Evolutionary conservation across 768 basidiomycete genomes (phyloP), one percentile per base, ranked within the genome.

Genomic region (Serendipita sp.): DNA sequence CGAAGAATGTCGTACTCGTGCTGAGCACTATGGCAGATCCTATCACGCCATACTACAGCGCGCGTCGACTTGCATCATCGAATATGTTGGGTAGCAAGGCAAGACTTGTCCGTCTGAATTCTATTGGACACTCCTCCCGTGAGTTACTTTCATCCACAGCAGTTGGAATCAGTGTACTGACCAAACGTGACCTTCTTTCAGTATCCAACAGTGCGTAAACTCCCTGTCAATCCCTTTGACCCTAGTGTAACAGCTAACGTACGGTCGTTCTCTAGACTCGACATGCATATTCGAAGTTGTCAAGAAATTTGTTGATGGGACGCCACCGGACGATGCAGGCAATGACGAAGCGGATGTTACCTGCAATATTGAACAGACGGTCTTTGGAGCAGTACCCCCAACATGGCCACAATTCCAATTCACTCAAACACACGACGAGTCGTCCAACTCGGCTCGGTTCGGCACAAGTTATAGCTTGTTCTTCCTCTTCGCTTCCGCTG

Each of bases 11-110:
- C 32, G 56, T 60, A 28, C 34, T 60, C 24, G 56, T 60, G 1
- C 16, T 60, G 16, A 35, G 56, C 24, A 60, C 16, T 10, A 37
- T n/a, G 18, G 56, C 24, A 8, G 56, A 60, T 37, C 56, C 35
- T 11, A 60, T 60, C 35, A 60, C 56, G 56, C 56, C 56, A 11
- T 60, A 28, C 32, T n/a, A 60, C 24, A 60, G 56, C 35, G 56
- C 56, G 28, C 56, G 35, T 4, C 16, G 24, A 4, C 35, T 60
- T 10, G 34, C 24, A 8, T 60, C 56, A 4, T 32, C 24, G 18
- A n/a, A 24, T n/a, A 8, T 30, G 4, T 35, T 60, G 24, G 56
- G 56, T 10, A 28, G 16, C 16, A 24, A 60, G n/a, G 56, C 56
- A 35, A 24, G 56, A 37, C 56, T 60, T 2, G 24, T 60, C 5